A percentile compares a stretch with the other conserved stretches of the same genome.
Evolutionary conservation across 805 yeast species (phyloP).

Genomic region (Schizosaccharomyces cryophilus): DNA sequence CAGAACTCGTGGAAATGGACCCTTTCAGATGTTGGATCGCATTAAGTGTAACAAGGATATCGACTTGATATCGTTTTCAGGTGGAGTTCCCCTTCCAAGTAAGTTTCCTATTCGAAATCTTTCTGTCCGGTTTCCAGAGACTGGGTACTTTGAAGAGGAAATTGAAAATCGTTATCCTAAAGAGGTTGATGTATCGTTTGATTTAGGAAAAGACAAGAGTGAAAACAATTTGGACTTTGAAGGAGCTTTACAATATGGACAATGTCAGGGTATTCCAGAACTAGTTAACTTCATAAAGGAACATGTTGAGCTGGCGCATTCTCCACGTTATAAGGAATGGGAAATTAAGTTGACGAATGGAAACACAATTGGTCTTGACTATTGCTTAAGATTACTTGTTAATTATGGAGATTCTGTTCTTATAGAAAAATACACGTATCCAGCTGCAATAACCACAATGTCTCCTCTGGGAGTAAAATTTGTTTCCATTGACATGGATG

Average conservation of each 20-base stretch:
- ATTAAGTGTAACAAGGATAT: slow-evolving; percentile 41
- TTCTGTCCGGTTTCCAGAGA: slow-evolving; percentile 26
- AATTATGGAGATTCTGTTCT: slow-evolving; percentile 41
- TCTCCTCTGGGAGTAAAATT: slow-evolving; percentile 33
- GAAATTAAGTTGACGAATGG: slow-evolving; percentile 48
- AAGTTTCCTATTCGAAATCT: slow-evolving; percentile 77
- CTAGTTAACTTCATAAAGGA: slow-evolving; percentile 41
- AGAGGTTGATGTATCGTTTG: slow-evolving; percentile 14
- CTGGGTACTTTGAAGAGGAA: slow-evolving; percentile 3
- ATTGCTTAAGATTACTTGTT: slow-evolving; percentile 52
- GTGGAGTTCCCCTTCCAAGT: slow-evolving; percentile 77
- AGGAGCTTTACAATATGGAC: slow-evolving; percentile 80
- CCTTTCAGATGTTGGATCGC: slow-evolving; percentile 62
- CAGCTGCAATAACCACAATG: slow-evolving; percentile 50
- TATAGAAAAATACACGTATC: slow-evolving; percentile 54
- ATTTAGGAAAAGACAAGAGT: slow-evolving; percentile 20
- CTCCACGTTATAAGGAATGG: slow-evolving; percentile 26
- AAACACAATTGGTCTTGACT: slow-evolving; percentile 77
- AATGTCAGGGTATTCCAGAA: slow-evolving; percentile 58
- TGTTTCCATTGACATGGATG: slow-evolving; percentile 44
- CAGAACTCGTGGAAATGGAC: slow-evolving; percentile 46
- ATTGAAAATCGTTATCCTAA: slow-evolving; percentile 1
- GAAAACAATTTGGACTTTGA: slow-evolving; percentile 46
- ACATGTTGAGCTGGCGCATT: slow-evolving; percentile 27
- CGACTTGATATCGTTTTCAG: slow-evolving; percentile 50